A percentile compares a stretch with the other conserved stretches of the same genome.
phyloP scores from a whole-genome alignment of 495 filamentous ascomycete genomes.

The Penicillium steckii region DNA sequence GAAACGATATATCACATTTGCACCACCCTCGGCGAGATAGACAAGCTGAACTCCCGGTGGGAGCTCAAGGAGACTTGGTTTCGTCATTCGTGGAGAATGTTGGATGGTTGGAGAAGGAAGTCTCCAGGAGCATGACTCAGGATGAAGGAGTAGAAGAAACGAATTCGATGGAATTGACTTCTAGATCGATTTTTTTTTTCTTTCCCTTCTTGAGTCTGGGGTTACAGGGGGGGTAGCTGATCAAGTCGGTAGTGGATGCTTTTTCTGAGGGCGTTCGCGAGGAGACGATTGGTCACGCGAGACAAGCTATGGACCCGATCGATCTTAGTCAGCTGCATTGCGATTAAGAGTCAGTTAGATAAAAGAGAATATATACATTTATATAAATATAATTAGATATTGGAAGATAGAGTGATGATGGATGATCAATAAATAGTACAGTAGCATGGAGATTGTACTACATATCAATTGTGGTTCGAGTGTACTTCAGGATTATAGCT shows the following conservation, averaged over 20 bases:
- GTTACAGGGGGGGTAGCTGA: not conserved
- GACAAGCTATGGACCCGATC: conserved; percentile 9
- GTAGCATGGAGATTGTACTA: too few species aligned
- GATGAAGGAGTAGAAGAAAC: not conserved
- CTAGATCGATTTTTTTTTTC: not conserved
- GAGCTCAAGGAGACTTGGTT: conserved; percentile 38
- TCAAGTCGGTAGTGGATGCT: not conserved
- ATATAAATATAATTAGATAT: too few species aligned
- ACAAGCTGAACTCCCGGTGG: conserved; percentile 41
- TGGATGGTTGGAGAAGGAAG: not conserved
- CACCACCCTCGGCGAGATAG: conserved; percentile 66
- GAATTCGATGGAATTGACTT: not conserved
- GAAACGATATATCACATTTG: conserved; percentile 69
- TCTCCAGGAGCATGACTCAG: not conserved
- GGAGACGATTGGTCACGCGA: conserved; percentile 4
- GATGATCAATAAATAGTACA: too few species aligned
- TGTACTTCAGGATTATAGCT: too few species aligned
- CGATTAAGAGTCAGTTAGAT: too few species aligned
- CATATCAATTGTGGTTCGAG: too few species aligned
- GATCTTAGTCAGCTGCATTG: conserved; percentile 5
- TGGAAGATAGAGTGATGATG: too few species aligned
- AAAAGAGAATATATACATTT: too few species aligned
- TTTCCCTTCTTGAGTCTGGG: not conserved
- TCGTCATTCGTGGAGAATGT: conserved; percentile 35
- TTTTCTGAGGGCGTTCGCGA: not conserved